These are phyloP conservation scores for Stygiomarasmius scandens DNA, from an alignment of 1,284 basidiomycete species.

Conservation along the genomic window DNA sequence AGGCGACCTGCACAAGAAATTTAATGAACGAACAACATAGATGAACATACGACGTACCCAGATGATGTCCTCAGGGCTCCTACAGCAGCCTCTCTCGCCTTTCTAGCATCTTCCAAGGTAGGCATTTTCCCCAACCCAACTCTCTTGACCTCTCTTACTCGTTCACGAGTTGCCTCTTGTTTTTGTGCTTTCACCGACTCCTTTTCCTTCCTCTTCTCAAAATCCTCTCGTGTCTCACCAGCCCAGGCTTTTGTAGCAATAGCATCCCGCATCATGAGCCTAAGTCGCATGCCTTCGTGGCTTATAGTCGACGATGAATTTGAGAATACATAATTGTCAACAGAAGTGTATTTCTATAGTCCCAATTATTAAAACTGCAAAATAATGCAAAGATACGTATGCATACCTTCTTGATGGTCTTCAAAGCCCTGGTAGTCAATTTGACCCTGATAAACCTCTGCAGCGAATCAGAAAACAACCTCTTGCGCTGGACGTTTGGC, in stretches of 20 bases:
- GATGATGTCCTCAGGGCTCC: constrained; percentile 5
- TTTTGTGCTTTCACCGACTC: not conserved
- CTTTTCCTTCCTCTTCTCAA: constrained; percentile 1
- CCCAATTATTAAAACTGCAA: not conserved
- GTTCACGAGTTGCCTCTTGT: not conserved
- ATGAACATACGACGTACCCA: not conserved
- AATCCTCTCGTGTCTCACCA: not conserved
- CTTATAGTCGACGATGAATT: constrained; percentile 70
- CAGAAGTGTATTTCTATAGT: constrained; percentile 4
- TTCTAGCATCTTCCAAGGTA: constrained; percentile 9
- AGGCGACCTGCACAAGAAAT: not conserved
- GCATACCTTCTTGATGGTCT: constrained; percentile 78
- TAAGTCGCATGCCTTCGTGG: constrained; percentile 73
- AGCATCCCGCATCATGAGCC: constrained; percentile 57
- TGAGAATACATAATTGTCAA: constrained; percentile 77
- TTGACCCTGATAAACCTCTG: constrained; percentile 63
- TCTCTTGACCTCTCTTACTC: constrained; percentile 2
- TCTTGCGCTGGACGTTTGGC: constrained; percentile 82
- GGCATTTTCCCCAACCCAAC: constrained; percentile 1
- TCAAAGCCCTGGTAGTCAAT: constrained; percentile 73
- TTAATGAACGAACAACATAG: not conserved
- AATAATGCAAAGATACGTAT: not conserved
- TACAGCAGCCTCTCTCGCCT: constrained; percentile 7
- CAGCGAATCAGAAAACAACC: constrained; percentile 68
- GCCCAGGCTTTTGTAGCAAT: constrained; percentile 30